phyloP scores from a whole-genome alignment of 768 basidiomycete genomes.

The Sarcomyxa edulis region DNA sequence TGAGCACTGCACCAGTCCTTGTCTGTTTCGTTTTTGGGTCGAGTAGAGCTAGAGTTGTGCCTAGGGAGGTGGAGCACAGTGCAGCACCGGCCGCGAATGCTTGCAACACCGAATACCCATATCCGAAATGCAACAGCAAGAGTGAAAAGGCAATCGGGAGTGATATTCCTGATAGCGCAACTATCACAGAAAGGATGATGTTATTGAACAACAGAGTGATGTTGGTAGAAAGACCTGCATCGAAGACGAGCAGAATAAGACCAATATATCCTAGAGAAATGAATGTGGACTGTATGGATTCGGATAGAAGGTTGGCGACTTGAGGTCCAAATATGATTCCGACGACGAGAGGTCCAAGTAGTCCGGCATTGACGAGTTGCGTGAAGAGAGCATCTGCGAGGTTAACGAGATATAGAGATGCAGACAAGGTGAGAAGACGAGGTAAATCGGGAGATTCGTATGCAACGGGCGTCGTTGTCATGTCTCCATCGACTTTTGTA shows the following conservation, averaged over 20 bases:
- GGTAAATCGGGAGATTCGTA: slow-evolving; percentile 27
- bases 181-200: slow-evolving; percentile 39
- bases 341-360: slow-evolving; percentile 47
- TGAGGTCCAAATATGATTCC: slow-evolving; percentile 55
- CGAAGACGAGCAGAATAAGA: slow-evolving; percentile 47
- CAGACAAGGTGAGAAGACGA: slow-evolving; percentile 39
- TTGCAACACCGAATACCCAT: slow-evolving; percentile 34
- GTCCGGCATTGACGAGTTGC: slow-evolving; percentile 32
- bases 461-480: slow-evolving; percentile 1
- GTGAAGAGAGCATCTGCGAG: slow-evolving; percentile 37
- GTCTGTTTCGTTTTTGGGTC: slow-evolving; percentile 41
- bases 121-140: slow-evolving; percentile 35
- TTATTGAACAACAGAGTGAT: slow-evolving; percentile 38
- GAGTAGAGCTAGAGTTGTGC: slow-evolving; percentile 61
- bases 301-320: slow-evolving; percentile 36
- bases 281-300: slow-evolving; percentile 36
- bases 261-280: slow-evolving; percentile 38
- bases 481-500: background rate
- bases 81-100: slow-evolving; percentile 60
- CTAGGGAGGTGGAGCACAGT: slow-evolving; percentile 58
- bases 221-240: slow-evolving; percentile 55
- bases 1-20: slow-evolving; percentile 49
- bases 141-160: slow-evolving; percentile 47
- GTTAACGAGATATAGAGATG: slow-evolving; percentile 53
- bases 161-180: slow-evolving; percentile 47